Evolutionary conservation across 768 basidiomycete genomes (phyloP).

Genomic region (Lactarius quietus): DNA sequence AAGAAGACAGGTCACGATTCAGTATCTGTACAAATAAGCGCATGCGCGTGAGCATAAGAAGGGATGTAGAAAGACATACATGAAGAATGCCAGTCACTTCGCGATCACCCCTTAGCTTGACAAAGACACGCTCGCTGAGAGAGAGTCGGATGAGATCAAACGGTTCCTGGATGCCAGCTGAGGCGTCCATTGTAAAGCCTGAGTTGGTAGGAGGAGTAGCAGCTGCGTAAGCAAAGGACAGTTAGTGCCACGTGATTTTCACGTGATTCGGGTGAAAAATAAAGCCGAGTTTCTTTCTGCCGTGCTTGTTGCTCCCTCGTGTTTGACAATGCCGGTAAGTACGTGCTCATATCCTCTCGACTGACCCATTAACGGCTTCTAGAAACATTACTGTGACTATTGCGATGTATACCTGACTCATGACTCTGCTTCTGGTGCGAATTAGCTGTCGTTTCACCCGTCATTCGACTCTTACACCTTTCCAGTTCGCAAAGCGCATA

Average conservation of each 20-base stretch:
- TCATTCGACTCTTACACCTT: neutral
- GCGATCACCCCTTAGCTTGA: constrained; percentile 93
- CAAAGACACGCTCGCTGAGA: constrained; percentile 95
- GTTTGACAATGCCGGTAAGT: constrained; percentile 63
- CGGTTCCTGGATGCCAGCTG: constrained; percentile 85
- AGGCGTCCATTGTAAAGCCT: constrained; percentile 54
- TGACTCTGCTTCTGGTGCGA: constrained; percentile 84
- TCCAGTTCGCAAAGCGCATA: constrained; percentile 95
- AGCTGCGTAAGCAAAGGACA: neutral
- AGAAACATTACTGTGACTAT: constrained; percentile 95
- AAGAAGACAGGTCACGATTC: constrained; percentile 20
- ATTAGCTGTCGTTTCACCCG: neutral
- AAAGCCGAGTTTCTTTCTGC: neutral
- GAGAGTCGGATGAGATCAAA: constrained; percentile 97
- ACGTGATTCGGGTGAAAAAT: constrained; percentile 7
- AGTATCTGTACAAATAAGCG: constrained; percentile 17
- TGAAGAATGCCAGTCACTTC: constrained; percentile 90
- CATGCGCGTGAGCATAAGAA: constrained; percentile 16
- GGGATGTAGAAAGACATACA: constrained; percentile 47
- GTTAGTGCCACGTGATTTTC: constrained; percentile 9
- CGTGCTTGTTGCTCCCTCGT: neutral
- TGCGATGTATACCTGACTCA: constrained; percentile 94
- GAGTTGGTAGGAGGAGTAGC: neutral
- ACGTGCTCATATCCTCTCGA: constrained; percentile 6
- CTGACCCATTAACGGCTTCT: constrained; percentile 14